phyloP scores from a whole-genome alignment of 1,284 basidiomycete species.

The Trametes pubescens region DNA sequence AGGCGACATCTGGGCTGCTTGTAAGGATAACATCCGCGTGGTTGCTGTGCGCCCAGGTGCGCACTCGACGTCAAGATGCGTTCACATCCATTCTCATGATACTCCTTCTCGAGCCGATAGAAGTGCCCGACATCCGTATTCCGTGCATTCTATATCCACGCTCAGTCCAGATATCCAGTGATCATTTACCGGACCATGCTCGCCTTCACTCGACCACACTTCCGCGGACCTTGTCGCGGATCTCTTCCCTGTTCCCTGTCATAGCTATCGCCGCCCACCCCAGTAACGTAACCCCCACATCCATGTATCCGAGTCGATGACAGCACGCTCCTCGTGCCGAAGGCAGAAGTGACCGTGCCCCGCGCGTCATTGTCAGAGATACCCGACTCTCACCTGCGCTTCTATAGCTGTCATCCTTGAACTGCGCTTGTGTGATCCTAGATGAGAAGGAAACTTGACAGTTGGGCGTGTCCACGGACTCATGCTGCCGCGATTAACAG shows the following conservation, averaged over 20 bases:
- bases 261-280: neutral
- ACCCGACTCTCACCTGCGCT: neutral
- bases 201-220: neutral
- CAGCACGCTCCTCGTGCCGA: neutral
- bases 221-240: slow-evolving; percentile 1
- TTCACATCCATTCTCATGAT: too few species aligned
- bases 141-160: neutral
- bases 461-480: slow-evolving; percentile 8
- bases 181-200: neutral
- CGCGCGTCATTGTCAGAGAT: neutral
- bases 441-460: slow-evolving; percentile 14
- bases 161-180: neutral
- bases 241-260: neutral
- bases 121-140: slow-evolving; percentile 12
- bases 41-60: too few species aligned
- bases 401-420: neutral
- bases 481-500: slow-evolving; percentile 14
- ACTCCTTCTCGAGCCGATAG: too few species aligned
- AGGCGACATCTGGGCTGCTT: too few species aligned
- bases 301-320: neutral
- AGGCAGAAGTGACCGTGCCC: neutral
- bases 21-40: too few species aligned
- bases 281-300: slow-evolving; percentile 1
- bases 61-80: too few species aligned
- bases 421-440: neutral